Evolutionary conservation across 2,329 filamentous ascomycete genomes (phyloP).

Genomic region (Aspergillus phoenicis): DNA sequence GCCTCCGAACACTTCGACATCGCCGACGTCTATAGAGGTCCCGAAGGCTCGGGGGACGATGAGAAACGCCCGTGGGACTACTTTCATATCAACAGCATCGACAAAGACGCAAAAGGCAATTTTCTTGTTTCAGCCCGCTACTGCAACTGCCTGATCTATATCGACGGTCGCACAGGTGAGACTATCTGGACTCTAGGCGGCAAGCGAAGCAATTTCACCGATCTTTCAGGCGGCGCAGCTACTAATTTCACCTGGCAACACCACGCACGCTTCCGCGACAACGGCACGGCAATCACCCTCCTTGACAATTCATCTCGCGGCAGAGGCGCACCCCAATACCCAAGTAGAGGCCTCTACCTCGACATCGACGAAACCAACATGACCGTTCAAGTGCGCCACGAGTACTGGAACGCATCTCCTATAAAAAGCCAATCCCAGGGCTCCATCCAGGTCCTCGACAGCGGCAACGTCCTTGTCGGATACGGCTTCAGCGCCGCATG

Average conservation of each 20-base stretch:
- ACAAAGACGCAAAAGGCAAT: conserved; percentile 52
- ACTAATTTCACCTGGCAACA: conserved; percentile 57
- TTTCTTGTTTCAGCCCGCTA: conserved; percentile 49
- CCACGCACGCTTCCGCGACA: conserved; percentile 50
- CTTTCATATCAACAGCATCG: conserved; percentile 59
- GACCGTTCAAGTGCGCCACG: conserved; percentile 47
- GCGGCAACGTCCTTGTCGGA: conserved; percentile 52
- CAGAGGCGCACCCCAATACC: conserved; percentile 20
- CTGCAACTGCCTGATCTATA: conserved; percentile 40
- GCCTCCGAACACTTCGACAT: conserved; percentile 49
- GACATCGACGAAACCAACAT: conserved; percentile 42
- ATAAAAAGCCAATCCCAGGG: conserved; percentile 49
- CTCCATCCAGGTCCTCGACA: conserved; percentile 46
- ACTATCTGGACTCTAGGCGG: conserved; percentile 58
- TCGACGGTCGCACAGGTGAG: conserved; percentile 48
- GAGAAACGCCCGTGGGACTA: conserved; percentile 51
- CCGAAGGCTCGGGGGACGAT: conserved; percentile 22
- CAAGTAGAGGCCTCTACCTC: conserved; percentile 50
- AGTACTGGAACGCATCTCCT: conserved; percentile 42
- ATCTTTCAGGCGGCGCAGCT: conserved; percentile 45
- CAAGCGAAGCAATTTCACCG: conserved; percentile 45
- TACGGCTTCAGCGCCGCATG: conserved; percentile 55
- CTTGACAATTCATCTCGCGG: conserved; percentile 45
- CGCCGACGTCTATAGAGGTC: conserved; percentile 25
- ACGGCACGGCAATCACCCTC: conserved; percentile 37